Base-by-base conservation (phyloP, 352 stramenopile species). In the Phytopythium delawarense region DNA sequence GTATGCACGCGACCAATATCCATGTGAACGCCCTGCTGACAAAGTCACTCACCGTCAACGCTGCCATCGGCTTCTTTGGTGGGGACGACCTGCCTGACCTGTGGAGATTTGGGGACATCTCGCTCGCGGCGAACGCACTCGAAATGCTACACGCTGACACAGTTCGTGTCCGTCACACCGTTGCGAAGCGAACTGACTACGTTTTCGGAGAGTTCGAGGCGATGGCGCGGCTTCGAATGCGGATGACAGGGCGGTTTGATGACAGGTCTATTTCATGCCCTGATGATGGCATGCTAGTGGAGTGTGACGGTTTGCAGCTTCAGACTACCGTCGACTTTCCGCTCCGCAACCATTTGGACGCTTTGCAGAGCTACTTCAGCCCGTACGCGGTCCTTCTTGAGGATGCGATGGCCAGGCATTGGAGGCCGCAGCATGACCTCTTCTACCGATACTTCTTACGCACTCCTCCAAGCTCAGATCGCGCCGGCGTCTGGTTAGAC, bases 121-220 rank as follows among this genome's bases (percentile, higher is more conserved):
- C 37, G 12, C 37, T 94, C 18, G 58, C 66, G 0, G 67, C 78
- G 32, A 84, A 81, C 25, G 61, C 51, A 16, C 46, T 87, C 1
- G 65, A 79, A n/a, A 69, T 92, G 59, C 34, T 75, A 1, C 34
- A 60, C 3, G 63, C 89, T 15, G 59, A 79, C 54, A 30, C 42
- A 15, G 59, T 94, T 40, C 55, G 30, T 7, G 75, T 91, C 5
- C 67, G 75, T 0, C 81, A 87, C 39, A 92, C 81, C 0, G 15
- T 90, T 11, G 62, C 71, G 30, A 81, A 79, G 16, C 65, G 77
- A 1, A 23, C 34, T 1, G 71, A 88, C 35, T 86, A 88, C 45
- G 72, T 91, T 0, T 90, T 88, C 62, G 83, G 85, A 12, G 84
- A 91, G 23, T 91, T 91, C 58, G 85, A 92, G 68, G 72, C 79